Base-by-base conservation (phyloP, 2,329 filamentous ascomycete species). In the Ilyonectria destructans region DNA sequence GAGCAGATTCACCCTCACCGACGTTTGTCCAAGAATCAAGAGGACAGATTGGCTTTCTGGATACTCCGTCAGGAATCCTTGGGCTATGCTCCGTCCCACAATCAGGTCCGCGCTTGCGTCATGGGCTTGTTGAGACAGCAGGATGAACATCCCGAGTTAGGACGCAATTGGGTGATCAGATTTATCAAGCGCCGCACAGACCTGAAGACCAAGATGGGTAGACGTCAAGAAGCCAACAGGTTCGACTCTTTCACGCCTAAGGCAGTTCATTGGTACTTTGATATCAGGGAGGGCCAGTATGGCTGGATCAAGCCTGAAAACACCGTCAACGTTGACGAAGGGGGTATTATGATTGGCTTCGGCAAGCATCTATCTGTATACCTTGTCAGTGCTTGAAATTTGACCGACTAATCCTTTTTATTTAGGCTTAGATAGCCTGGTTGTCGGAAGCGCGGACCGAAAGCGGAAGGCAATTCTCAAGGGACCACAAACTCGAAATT, bases 321-420 rank as follows among this genome's bases (percentile, higher is more conserved):
- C 48, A 29, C 49, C 23, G 49, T 54, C 15, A 54, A 54, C 23
- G 48, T 51, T 29, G 48, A 51, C 12, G 48, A 51, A 51, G 48
- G 48, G 5, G 48, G 48, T 51, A 51, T 51, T 26, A 51, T 51
- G 48, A 51, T 23, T 51, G 19, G 23, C 15, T 29, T 51, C 48
- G 19, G 13, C 35, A 37, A 37, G 35, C 8, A 37, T 37, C 6
- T 26, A 23, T 29, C 48, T 29, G 6, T 51, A 23, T 51, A 12
- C 5, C 21, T 51, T 37, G 35, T 10, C 35, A 37, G 35, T 37
- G 35, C 9, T 51, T 23, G 23, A 51, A 51, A 51, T 46, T 29
- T 29, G 48, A 51, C 48, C 21, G 23, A 51, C 19, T 51, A 23
- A 26, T 23, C 21, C 21, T 26, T 15, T 15, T 29, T 51, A 15